Conservation (phyloP, 768 basidiomycete species). For the Amanita exitialis region DNA sequence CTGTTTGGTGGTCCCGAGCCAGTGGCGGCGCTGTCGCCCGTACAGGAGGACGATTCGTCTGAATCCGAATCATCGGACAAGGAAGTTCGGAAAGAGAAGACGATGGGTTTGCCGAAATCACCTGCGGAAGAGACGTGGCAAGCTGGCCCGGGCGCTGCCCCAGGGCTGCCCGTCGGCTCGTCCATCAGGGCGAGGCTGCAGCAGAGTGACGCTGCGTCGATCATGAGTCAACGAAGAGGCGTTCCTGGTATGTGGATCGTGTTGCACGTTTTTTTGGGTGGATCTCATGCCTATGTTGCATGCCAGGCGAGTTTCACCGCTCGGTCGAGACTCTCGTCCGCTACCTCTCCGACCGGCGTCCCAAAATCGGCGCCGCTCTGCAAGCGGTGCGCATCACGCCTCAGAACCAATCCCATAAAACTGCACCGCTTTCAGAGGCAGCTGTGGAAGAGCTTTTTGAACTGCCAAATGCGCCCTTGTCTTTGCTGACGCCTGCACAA, state of each 20-base stretch:
- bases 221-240: constrained; percentile 24
- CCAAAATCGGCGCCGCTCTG: constrained; percentile 74
- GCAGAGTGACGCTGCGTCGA: constrained; percentile 45
- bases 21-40: not conserved
- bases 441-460: constrained; percentile 68
- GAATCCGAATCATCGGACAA: constrained; percentile 4
- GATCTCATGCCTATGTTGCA: not conserved
- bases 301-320: constrained; percentile 46
- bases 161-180: not conserved
- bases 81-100: constrained; percentile 9
- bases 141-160: not conserved
- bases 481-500: constrained; percentile 70
- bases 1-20: constrained; percentile 70
- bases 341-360: constrained; percentile 84
- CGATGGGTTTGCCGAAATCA: not conserved
- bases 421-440: constrained; percentile 61
- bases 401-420: constrained; percentile 53
- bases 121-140: not conserved
- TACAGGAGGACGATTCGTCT: constrained; percentile 12
- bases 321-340: constrained; percentile 84
- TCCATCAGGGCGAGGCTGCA: constrained; percentile 1
- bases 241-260: constrained; percentile 20
- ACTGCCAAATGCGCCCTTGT: constrained; percentile 67
- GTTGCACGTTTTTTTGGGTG: not conserved
- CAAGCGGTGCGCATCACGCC: constrained; percentile 59